Conservation (phyloP, 805 yeast species). For the Ogataea neopini region DNA sequence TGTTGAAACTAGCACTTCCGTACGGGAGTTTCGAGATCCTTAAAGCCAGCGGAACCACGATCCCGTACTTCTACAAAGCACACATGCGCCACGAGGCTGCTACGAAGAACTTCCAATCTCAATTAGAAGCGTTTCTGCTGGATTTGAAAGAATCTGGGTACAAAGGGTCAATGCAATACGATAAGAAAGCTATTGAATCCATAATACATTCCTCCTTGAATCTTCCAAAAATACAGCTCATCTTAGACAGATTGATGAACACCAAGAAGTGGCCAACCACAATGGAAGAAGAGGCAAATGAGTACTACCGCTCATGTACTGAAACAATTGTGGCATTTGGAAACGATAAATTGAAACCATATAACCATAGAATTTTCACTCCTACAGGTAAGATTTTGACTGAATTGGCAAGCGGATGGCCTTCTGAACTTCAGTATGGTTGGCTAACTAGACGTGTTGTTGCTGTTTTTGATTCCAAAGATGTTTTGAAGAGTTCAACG, state of each 20-base stretch:
- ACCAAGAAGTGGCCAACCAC: slow-evolving; percentile 47
- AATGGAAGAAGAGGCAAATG: slow-evolving; percentile 32
- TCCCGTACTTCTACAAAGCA: slow-evolving; percentile 91
- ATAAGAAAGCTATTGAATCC: slow-evolving; percentile 55
- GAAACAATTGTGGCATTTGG: slow-evolving; percentile 84
- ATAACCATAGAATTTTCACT: slow-evolving; percentile 72
- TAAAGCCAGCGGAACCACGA: slow-evolving; percentile 75
- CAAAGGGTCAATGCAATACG: slow-evolving; percentile 35
- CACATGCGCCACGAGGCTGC: slow-evolving; percentile 95
- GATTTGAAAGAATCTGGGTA: slow-evolving; percentile 36
- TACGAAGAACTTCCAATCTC: slow-evolving; percentile 58
- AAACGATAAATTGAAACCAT: slow-evolving; percentile 48
- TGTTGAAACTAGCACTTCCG: slow-evolving; percentile 64
- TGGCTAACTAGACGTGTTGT: slow-evolving; percentile 88
- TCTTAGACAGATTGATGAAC: slow-evolving; percentile 60
- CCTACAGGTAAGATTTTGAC: slow-evolving; percentile 89
- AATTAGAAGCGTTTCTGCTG: slow-evolving; percentile 43
- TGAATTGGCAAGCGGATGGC: slow-evolving; percentile 87
- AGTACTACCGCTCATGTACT: slow-evolving; percentile 52
- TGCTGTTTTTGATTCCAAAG: slow-evolving; percentile 54
- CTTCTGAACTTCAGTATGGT: slow-evolving; percentile 79
- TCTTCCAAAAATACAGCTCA: slow-evolving; percentile 66
- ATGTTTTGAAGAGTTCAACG: slow-evolving; percentile 28
- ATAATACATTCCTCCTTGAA: slow-evolving; percentile 71
- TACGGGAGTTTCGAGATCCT: slow-evolving; percentile 76